Evolutionary conservation across 2,329 filamentous ascomycete genomes (phyloP), one percentile per base, ranked within the genome.

Genomic region (Aureobasidium subglaciale): DNA sequence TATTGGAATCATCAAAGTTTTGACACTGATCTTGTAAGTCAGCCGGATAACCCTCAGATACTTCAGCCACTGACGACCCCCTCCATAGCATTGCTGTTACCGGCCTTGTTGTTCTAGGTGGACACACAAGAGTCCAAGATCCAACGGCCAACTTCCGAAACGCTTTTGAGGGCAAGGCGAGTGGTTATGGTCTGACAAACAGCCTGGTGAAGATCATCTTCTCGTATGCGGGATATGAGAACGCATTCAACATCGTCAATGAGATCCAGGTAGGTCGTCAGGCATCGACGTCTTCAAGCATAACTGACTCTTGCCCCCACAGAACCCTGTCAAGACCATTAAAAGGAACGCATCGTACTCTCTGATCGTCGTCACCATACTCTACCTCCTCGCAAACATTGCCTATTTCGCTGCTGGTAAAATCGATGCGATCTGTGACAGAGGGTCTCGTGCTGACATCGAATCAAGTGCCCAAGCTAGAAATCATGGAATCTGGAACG

Each of bases 191-290:
- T 24, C 68, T 83, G n/a, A 78, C 81, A 2, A 83, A 76, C 56
- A 81, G 82, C 0, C 64, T 86, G 22, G 75, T 81, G 45, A 82
- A 77, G 54, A 79, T 85, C 54, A 63, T 58, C 37, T 56, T 58
- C 20, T 56, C 57, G 48, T 85, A 82, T 58, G 65, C 2, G 83
- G 82, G 82, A 1, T 84, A 77, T 58, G 68, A 73, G 10, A 85
- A 84, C 59, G 78, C 80, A 0, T 84, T 84, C 67, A 82, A 82
- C 58, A 73, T 85, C 3, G 78, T 80, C 56, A 83, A 83, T 52
- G 82, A 85, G 65, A 77, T 84, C 59, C 77, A 76, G 64, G 73
- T 74, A 58, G 32, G 59, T 55, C 20, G 38, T 8, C 7, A 25
- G 29, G 18, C 4, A 10, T 34, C 11, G 18, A 35, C 5, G n/a